These are phyloP conservation scores for Pseudozyma pruni DNA, from an alignment of 1,284 basidiomycete species.

Conservation along the genomic window DNA sequence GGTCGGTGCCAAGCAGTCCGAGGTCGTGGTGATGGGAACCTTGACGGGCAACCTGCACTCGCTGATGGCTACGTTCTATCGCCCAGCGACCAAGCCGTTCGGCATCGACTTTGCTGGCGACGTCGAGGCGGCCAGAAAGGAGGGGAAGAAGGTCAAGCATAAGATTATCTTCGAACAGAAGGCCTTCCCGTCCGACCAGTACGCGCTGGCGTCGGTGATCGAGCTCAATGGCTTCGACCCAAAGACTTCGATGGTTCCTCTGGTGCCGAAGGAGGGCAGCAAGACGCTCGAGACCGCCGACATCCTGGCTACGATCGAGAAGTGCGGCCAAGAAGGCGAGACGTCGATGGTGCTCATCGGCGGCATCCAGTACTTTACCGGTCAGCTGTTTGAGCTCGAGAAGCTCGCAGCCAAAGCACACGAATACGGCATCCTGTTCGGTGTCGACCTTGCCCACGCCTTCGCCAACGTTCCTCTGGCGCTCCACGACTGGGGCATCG, in stretches of 20 bases:
- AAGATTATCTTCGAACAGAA: slow-evolving; percentile 95
- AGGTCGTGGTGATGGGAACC: slow-evolving; percentile 93
- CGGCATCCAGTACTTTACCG: slow-evolving; percentile 87
- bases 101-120: slow-evolving; percentile 39
- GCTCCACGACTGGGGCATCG: slow-evolving; percentile 91
- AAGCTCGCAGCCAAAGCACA: slow-evolving; percentile 81
- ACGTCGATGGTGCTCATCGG: slow-evolving; percentile 61
- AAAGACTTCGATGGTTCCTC: slow-evolving; percentile 78
- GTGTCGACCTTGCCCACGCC: slow-evolving; percentile 96
- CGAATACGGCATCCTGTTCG: slow-evolving; percentile 84
- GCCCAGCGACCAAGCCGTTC: slow-evolving; percentile 74
- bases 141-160: slow-evolving; percentile 70
- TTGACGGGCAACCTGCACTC: slow-evolving; percentile 94
- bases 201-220: slow-evolving; percentile 91
- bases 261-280: slow-evolving; percentile 84
- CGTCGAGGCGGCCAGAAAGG: slow-evolving; percentile 26
- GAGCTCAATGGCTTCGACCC: slow-evolving; percentile 82
- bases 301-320: slow-evolving; percentile 80
- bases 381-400: slow-evolving; percentile 91
- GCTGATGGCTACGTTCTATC: slow-evolving; percentile 93
- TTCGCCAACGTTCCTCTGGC: slow-evolving; percentile 89
- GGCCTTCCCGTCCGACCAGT: slow-evolving; percentile 97
- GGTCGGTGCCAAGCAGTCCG: slow-evolving; percentile 84
- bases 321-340: slow-evolving; percentile 54
- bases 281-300: slow-evolving; percentile 88